These are phyloP conservation scores for Sordariomycetes sp. DNA, from an alignment of 2,329 filamentous ascomycete species.

Conservation along the genomic window DNA sequence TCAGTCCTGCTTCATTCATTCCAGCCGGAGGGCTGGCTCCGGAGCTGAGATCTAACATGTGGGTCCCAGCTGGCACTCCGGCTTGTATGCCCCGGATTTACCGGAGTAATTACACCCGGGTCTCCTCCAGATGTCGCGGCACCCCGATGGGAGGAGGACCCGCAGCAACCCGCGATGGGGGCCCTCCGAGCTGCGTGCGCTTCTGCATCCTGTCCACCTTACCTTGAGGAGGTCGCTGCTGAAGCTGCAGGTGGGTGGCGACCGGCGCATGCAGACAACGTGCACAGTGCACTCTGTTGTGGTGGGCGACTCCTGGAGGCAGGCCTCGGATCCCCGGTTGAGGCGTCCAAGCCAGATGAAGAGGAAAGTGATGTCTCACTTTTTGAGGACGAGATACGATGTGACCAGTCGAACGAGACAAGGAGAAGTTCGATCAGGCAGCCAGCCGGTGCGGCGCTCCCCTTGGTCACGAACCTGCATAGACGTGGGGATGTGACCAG, in stretches of 20 bases:
- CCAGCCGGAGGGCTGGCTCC: too few relatives aligned
- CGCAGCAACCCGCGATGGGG: background rate
- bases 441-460: background rate
- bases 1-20: too few relatives aligned
- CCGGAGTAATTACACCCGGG: background rate
- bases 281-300: too few relatives aligned
- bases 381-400: background rate
- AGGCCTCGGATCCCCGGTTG: background rate
- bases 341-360: background rate
- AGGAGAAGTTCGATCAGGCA: background rate
- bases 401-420: background rate
- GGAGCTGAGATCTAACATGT: background rate
- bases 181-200: too few relatives aligned
- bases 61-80: background rate
- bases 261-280: background rate
- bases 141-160: background rate
- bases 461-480: background rate
- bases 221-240: background rate
- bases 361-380: background rate
- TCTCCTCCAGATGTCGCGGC: background rate
- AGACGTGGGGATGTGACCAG: background rate
- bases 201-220: too few relatives aligned
- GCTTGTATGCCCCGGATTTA: background rate
- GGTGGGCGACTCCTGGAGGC: too few relatives aligned
- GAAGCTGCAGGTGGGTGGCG: background rate